Conservation (phyloP, 2,329 filamentous ascomycete species). For the Phaeosphaeria sp. region DNA sequence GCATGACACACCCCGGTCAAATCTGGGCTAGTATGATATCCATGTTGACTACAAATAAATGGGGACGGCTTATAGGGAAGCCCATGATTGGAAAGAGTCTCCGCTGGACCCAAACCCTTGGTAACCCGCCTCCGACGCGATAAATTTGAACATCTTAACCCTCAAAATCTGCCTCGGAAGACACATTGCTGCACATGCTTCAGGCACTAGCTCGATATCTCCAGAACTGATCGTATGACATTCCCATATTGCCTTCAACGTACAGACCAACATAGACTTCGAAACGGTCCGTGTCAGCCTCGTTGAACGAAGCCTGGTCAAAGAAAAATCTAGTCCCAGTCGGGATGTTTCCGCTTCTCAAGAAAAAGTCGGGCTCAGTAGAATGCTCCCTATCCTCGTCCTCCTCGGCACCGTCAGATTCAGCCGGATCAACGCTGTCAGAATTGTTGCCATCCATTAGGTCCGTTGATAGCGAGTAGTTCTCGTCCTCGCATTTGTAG, state of each 20-base stretch:
- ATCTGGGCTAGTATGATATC: neutral
- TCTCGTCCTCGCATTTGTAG: constrained; percentile 7
- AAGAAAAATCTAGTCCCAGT: constrained; percentile 3
- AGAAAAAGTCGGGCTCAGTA: constrained; percentile 1
- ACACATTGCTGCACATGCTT: neutral
- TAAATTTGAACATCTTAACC: neutral
- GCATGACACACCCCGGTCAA: neutral
- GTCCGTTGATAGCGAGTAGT: constrained; percentile 4
- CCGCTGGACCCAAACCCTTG: neutral
- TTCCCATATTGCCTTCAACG: neutral
- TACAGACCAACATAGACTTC: neutral
- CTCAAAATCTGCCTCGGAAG: neutral
- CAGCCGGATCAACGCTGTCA: neutral
- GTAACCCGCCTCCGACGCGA: neutral
- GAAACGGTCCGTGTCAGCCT: neutral
- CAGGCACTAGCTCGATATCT: neutral
- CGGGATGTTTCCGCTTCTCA: constrained; percentile 8
- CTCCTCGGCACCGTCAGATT: constrained; percentile 3
- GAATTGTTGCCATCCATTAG: neutral
- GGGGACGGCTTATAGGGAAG: neutral
- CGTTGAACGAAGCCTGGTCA: constrained; percentile 5
- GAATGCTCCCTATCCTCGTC: neutral
- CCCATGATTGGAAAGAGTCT: neutral
- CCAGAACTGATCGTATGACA: neutral
- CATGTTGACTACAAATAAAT: neutral